Conservation (phyloP, 2,329 filamentous ascomycete genomes). For the Diatrype stigma region DNA sequence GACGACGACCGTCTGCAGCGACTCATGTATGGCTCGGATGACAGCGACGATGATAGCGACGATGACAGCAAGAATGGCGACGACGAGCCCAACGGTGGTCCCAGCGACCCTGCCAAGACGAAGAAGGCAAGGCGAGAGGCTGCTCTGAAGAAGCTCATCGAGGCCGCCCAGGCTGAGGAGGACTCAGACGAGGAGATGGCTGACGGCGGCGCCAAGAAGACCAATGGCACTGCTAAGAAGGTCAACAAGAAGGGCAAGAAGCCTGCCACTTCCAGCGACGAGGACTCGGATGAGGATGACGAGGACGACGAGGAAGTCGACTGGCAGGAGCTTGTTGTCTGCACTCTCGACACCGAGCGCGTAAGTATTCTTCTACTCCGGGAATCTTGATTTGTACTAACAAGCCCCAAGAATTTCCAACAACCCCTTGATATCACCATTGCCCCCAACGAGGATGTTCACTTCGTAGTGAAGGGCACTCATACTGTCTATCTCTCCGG, state of each 20-base stretch:
- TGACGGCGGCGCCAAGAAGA: constrained; percentile 55
- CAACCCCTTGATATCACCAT: constrained; percentile 93
- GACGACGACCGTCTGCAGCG: constrained; percentile 62
- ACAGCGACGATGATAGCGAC: constrained; percentile 47
- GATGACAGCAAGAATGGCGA: constrained; percentile 51
- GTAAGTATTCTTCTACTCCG: constrained; percentile 48
- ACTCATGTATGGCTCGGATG: constrained; percentile 45
- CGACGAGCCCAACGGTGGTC: constrained; percentile 79
- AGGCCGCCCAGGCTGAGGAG: constrained; percentile 57
- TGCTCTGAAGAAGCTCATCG: constrained; percentile 72
- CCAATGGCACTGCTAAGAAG: constrained; percentile 55
- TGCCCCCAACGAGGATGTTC: constrained; percentile 81
- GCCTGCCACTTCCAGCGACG: constrained; percentile 47
- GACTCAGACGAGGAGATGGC: constrained; percentile 67
- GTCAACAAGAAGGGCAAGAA: constrained; percentile 67
- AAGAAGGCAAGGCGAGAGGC: constrained; percentile 82
- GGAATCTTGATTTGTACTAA: constrained; percentile 19
- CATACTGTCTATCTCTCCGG: constrained; percentile 91
- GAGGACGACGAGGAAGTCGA: constrained; percentile 59
- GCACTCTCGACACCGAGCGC: constrained; percentile 89
- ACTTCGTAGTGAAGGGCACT: constrained; percentile 86
- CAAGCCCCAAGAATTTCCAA: constrained; percentile 71
- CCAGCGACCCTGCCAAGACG: constrained; percentile 84
- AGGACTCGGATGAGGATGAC: constrained; percentile 52
- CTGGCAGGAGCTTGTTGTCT: constrained; percentile 87